Evolutionary conservation across 495 filamentous ascomycete species (phyloP).

Genomic region (Apiosordaria backusii): DNA sequence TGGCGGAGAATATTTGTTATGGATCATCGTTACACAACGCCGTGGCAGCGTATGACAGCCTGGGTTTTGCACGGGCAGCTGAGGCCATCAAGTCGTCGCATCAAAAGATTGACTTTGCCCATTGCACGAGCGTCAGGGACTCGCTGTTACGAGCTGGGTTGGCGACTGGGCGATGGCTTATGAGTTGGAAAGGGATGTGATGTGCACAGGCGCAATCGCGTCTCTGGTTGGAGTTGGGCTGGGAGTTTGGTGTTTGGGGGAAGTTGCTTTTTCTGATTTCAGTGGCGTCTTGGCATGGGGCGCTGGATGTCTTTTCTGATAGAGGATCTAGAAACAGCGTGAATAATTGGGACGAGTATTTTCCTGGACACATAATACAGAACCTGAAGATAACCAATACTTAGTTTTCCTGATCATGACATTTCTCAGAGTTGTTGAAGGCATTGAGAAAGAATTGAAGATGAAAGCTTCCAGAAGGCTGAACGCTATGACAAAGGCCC

Average conservation of each 20-base stretch:
- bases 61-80: slow-evolving; percentile 28
- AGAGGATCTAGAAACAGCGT: not conserved
- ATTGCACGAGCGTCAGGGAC: slow-evolving; percentile 26
- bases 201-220: not conserved
- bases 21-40: slow-evolving; percentile 17
- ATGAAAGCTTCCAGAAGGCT: not conserved
- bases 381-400: too few species aligned
- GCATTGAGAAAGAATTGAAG: too few species aligned
- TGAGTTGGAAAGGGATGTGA: slow-evolving; percentile 13
- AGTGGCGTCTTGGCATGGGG: not conserved
- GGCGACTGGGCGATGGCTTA: slow-evolving; percentile 10
- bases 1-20: slow-evolving; percentile 31
- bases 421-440: too few species aligned
- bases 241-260: not conserved
- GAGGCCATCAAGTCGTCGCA: slow-evolving; percentile 26
- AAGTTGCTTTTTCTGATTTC: not conserved
- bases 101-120: slow-evolving; percentile 31
- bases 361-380: too few species aligned
- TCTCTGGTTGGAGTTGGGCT: not conserved
- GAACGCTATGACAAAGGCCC: not conserved
- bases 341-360: not conserved
- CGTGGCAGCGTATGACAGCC: slow-evolving; percentile 29
- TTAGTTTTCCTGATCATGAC: too few species aligned
- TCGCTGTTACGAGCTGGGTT: slow-evolving; percentile 12
- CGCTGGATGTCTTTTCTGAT: not conserved